These are phyloP conservation scores for Eimeria brunetti DNA, from an alignment of 169 alveolate species.

Conservation along the genomic window DNA sequence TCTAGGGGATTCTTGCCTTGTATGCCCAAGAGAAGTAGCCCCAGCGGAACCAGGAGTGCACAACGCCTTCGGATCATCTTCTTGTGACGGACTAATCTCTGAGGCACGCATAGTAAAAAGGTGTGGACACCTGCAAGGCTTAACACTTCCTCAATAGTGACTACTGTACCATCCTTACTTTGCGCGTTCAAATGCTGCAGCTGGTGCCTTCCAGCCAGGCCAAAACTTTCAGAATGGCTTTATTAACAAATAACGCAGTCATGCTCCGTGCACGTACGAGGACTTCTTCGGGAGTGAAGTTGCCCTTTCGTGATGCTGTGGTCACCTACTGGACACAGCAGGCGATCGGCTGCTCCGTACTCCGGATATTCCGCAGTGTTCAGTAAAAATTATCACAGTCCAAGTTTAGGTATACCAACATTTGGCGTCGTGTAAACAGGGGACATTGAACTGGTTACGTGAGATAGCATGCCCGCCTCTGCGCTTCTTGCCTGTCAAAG, in stretches of 20 bases:
- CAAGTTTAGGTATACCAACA: not conserved
- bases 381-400: not conserved
- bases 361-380: not conserved
- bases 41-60: not conserved
- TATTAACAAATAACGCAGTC: not conserved
- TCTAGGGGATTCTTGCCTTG: conserved; percentile 21
- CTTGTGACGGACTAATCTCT: not conserved
- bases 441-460: not conserved
- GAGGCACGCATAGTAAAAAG: not conserved
- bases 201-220: not conserved
- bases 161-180: not conserved
- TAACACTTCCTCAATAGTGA: not conserved
- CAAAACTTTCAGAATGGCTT: not conserved
- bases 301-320: not conserved
- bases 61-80: conserved; percentile 3
- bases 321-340: conserved; percentile 23
- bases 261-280: not conserved
- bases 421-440: not conserved
- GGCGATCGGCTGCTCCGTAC: not conserved
- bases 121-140: not conserved
- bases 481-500: not conserved
- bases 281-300: not conserved
- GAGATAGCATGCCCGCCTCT: not conserved
- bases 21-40: not conserved
- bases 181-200: not conserved